Base-by-base conservation (phyloP, 345 rosid genomes). In the Lepidium aucheri region DNA sequence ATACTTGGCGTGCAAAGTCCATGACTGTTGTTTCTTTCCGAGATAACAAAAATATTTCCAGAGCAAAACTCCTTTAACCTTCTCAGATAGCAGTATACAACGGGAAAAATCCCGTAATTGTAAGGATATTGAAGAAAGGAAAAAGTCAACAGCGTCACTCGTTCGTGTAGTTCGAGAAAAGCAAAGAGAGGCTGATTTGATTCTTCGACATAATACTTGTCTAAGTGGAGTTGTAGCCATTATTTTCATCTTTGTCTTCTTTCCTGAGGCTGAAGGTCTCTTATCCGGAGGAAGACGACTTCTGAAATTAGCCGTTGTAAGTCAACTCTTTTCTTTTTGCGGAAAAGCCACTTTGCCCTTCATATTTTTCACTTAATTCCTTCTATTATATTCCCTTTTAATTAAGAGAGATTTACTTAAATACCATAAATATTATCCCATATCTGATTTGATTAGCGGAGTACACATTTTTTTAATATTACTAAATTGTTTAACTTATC, bases 141-240 rank as follows among this genome's bases (percentile, higher is more conserved):
- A 68, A 47, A 68, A 1, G 49, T 59, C 41, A 69, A 59, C 30
- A 47, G 52, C 44, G 42, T 42, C 67, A 69, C 67, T 22, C 67
- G 15, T 32, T 60, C 52, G 15, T 64, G 46, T 71, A 54, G 50
- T 70, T 60, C 36, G 61, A 60, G 59, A 43, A 9, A 60, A 15
- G 53, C 35, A 69, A 10, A 40, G 44, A 40, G 60, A 42, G 11
- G 45, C 34, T 52, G 43, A 33, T 28, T 34, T 14, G 46, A 33
- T 51, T 51, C 16, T 41, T 42, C 14, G 44, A 17, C 12, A 2
- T 39, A 36, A 3, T 69, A 39, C 12, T 60, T 40, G 43, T 60
- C 60, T 33, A 69, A 51, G 32, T 39, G 49, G 32, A 58, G 59
- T 58, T 22, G 53, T 40, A 59, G 73, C 51, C 60, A 59, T 59